Base-by-base conservation (phyloP, 495 filamentous ascomycete genomes). In the Durotheca rogersii region DNA sequence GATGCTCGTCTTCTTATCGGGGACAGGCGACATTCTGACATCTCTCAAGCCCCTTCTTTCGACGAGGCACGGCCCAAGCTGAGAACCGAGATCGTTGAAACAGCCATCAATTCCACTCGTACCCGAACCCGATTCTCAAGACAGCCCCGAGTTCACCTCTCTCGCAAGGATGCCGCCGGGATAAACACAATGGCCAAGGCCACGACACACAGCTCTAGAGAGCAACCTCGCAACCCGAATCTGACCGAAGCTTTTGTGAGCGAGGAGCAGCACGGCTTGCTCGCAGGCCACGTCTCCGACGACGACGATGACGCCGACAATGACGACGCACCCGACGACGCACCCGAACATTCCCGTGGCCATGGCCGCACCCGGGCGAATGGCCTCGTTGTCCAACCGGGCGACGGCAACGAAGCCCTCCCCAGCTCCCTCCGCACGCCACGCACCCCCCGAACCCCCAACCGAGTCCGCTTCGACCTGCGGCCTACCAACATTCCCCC, bases 401-500 rank as follows among this genome's bases (percentile, higher is more conserved):
- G 66, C 60, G 41, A 61, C 48, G 7, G 54, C 45, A 38, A 47
- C 25, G 60, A 57, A 10, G 18, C 34, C 23, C 47, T 38, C 15
- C 39, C 41, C 3, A 51, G 40, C 7, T 56, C 56, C 12, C 78
- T 75, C 34, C 75, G 82, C 4, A 53, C 51, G 9, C 80, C 75
- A 30, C 74, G 81, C 20, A 81, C 82, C 7, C 88, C 90, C 16
- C 79, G 91, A 35, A 96, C 89, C 0, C 79, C 83, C 7, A 88
- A 91, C 63, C 80, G 90, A 27, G 93, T 98, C 25, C 84, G 89
- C 44, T 98, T 98, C 69, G 84, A 95, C 39, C 73, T 95, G n/a
- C 67, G 70, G 58, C 66, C 70, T 36, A 70, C 69, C 38, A 68
- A 72, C 41, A 70, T 75, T 46, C 61, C 57, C 32, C 52, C 63